Base-by-base conservation (phyloP, 352 stramenopile species). In the Saprolegnia parasitica region DNA sequence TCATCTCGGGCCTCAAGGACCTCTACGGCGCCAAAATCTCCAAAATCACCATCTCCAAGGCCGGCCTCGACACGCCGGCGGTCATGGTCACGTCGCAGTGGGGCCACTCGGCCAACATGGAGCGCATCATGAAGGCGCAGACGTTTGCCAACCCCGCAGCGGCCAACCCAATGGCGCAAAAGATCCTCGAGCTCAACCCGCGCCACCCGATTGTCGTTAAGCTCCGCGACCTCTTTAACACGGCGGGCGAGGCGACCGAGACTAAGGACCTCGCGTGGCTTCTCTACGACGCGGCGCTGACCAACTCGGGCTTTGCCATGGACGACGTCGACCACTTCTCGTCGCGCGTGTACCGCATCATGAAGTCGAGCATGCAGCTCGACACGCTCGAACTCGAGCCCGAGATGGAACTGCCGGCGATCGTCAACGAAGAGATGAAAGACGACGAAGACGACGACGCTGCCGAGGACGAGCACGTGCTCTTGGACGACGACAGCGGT, bases 81-180 rank as follows among this genome's bases (percentile, higher is more conserved):
- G 95, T 99, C 67, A 97, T 99, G 72, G 92, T 98, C 42, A 98
- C 95, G 10, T 95, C 89, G 5, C 90, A 98, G 76, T 99, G 96
- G 82, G 97, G 97, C 23, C 93, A 99, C 80, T 98, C 90, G 47
- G 97, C 98, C 18, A 99, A 99, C 80, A 99, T 99, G 97, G 97
- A 99, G 80, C 89, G 97, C 47, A 99, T 99, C 79, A 98, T 99
- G 89, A 94, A 97, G 76, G 84, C 96, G 26, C 98, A 99, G 83
- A 97, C 98, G 18, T 98, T 99, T 74, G 81, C 86, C 8, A 92
- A 96, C 71, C 83, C 86, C 9, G 76, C 86, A 23, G 82, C 87
- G 10, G 66, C 71, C 3, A 71, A 73, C 29, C 54, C 70, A 13
- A 61, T 21, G 77, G 80, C 37, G 65, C 74, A 18, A 50, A 72